Base-by-base conservation (phyloP, 257 asterid species). In the Nicotiana attenuata region DNA sequence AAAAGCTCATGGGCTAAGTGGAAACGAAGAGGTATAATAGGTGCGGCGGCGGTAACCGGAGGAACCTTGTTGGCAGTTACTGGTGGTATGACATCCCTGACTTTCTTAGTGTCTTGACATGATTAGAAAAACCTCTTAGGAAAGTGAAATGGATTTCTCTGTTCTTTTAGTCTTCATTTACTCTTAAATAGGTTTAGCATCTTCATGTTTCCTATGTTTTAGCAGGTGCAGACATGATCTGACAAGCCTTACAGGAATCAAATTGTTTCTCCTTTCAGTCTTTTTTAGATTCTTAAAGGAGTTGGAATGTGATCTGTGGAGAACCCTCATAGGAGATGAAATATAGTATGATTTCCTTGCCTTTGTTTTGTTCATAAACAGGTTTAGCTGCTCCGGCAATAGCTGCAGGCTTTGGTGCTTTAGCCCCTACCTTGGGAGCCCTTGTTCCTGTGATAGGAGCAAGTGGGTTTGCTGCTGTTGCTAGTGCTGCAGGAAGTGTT, bases 301-400 rank as follows among this genome's bases (percentile, higher is more conserved):
- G 80, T 75, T 50, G 63, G 80, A 50, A 26, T 52, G 38, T 66
- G 38, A 24, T 26, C 24, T n/a, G 45, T 31, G 26, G 52, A 13
- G 10, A 66, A 13, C 2, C 16, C 53, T 28, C 22, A 22, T 33
- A 41, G 10, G 35, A 50, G 63, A 75, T 6, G 9, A 69, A 81
- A 24, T 33, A 9, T 55, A 35, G n/a, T 14, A 10, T 63, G 35
- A 22, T 20, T 35, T 73, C n/a, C 63, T 50, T 52, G 29, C 64
- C 80, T 83, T 50, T 33, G 24, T 77, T 57, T 52, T 60, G 69
- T 59, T 67, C 52, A 65, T 81, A 68, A 77, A 84, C 85, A 85
- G 88, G 99, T 85, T 92, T 96, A 87, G 99, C 99, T 84, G 98
- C 98, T 77, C 99, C 99, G 61, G 99, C 99, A 84, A 92, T 96